phyloP scores from a whole-genome alignment of 2,329 filamentous ascomycete species.

The Fonsecaea erecta region DNA sequence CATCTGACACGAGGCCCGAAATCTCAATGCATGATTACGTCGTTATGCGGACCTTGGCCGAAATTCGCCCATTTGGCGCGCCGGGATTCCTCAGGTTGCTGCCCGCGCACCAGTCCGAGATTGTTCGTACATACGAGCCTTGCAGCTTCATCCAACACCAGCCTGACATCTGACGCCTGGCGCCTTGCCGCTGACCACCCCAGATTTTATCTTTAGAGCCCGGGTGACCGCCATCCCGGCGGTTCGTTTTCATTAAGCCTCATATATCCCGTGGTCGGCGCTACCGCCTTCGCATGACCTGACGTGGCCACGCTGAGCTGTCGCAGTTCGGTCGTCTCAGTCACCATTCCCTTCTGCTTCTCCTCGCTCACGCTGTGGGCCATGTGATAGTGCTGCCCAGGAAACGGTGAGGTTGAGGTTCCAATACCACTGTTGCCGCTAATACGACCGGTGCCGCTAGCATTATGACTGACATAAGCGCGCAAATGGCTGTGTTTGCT shows the following conservation, averaged over 20 bases:
- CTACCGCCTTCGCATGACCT: conserved; percentile 3
- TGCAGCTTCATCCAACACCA: conserved; percentile 3
- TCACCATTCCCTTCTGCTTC: conserved; percentile 3
- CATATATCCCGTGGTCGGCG: neutral
- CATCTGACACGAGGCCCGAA: neutral
- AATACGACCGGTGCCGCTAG: conserved; percentile 1
- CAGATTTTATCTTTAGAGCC: conserved; percentile 10
- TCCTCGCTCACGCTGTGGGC: neutral
- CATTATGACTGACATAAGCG: neutral
- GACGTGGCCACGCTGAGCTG: neutral
- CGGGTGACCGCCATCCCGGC: conserved; percentile 8
- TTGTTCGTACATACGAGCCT: neutral
- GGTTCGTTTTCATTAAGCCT: neutral
- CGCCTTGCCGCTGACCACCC: neutral
- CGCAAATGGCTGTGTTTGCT: conserved; percentile 18
- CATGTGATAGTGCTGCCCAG: neutral
- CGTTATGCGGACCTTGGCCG: neutral
- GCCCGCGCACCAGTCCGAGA: conserved; percentile 10
- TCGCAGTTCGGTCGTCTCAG: conserved; percentile 7
- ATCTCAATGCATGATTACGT: neutral
- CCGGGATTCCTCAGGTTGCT: neutral
- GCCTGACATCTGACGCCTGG: conserved; percentile 3
- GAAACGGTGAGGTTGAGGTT: conserved; percentile 11
- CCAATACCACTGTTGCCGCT: neutral
- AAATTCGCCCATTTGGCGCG: neutral